Evolutionary conservation across 179 eudicot genomes (phyloP).

Genomic region (Amaranthus tricolor): DNA sequence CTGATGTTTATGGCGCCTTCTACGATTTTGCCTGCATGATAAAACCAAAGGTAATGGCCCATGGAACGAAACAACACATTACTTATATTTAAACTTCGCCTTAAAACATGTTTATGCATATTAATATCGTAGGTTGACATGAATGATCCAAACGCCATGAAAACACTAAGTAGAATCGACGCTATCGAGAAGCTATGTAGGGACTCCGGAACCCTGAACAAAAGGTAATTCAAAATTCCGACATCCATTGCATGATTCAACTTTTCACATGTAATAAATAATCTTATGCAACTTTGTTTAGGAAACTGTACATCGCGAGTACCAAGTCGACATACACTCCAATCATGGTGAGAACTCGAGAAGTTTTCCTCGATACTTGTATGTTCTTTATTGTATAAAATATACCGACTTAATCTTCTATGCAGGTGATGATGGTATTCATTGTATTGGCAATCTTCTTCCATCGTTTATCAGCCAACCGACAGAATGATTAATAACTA

Average conservation of each 20-base stretch:
- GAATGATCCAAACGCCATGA: constrained; percentile 70
- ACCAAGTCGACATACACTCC: constrained; percentile 43
- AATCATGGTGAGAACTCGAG: constrained; percentile 45
- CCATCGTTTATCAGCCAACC: constrained; percentile 24
- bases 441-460: constrained; percentile 34
- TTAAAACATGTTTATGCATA: background rate
- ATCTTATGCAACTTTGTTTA: constrained; percentile 14
- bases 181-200: constrained; percentile 62
- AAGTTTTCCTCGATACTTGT: background rate
- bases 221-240: constrained; percentile 42
- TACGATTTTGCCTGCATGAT: constrained; percentile 74
- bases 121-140: constrained; percentile 49
- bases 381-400: background rate
- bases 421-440: constrained; percentile 34
- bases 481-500: constrained; percentile 16
- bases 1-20: constrained; percentile 91
- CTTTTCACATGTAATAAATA: background rate
- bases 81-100: too few relatives aligned
- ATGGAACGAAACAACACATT: background rate
- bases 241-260: background rate
- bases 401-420: background rate
- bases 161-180: constrained; percentile 65
- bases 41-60: constrained; percentile 65
- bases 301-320: constrained; percentile 56
- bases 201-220: constrained; percentile 65